Conservation (phyloP, 139 green algal species). For the Desmodesmus armatus region DNA sequence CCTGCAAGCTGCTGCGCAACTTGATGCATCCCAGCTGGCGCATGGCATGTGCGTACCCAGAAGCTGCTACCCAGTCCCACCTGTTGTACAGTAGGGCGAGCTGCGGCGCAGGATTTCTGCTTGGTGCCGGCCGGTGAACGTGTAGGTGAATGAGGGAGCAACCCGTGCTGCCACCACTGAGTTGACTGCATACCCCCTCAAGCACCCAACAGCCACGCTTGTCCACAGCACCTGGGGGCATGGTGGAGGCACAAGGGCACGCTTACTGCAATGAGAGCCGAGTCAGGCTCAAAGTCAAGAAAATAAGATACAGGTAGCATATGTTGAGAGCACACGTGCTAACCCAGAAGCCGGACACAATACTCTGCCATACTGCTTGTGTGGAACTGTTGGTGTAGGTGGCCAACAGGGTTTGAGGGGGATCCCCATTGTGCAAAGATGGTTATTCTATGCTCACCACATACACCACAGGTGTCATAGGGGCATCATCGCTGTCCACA, state of each 20-base stretch:
- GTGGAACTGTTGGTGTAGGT: too few relatives aligned
- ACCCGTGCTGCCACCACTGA: not conserved
- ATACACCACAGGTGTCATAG: not conserved
- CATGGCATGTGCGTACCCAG: too few relatives aligned
- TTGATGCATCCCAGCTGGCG: too few relatives aligned
- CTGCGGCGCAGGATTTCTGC: not conserved
- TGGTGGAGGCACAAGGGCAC: not conserved
- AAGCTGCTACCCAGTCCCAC: too few relatives aligned
- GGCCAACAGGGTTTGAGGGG: too few relatives aligned
- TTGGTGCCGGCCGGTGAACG: not conserved
- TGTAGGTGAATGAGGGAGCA: not conserved
- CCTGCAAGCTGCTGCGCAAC: too few relatives aligned
- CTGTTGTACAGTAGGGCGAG: not conserved
- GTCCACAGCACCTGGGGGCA: conserved; percentile 14
- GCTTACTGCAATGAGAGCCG: too few relatives aligned
- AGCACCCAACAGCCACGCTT: not conserved
- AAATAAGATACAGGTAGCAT: too few relatives aligned
- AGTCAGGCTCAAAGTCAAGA: too few relatives aligned
- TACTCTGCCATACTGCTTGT: too few relatives aligned
- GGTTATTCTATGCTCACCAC: not conserved
- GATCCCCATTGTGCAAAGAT: not conserved
- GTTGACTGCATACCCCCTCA: not conserved
- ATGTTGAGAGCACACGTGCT: too few relatives aligned
- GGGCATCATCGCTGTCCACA: conserved; percentile 15
- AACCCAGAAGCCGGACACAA: too few relatives aligned